Evolutionary conservation across 805 yeast species (phyloP).

Genomic region (Pichia membranifaciens): DNA sequence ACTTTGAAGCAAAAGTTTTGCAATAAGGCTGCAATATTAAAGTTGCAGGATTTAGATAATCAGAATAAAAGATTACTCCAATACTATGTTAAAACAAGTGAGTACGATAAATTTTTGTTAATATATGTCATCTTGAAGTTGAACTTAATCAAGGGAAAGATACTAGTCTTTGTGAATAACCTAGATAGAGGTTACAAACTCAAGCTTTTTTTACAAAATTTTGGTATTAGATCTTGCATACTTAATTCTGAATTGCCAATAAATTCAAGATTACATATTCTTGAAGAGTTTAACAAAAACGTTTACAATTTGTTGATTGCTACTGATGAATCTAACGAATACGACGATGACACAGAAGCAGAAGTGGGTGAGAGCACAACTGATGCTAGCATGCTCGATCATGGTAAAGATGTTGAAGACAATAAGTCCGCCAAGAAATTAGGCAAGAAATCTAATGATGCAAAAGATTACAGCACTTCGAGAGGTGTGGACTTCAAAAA

Average conservation of each 20-base stretch:
- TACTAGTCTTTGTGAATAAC: slow-evolving; percentile 84
- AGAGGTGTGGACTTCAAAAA: slow-evolving; percentile 96
- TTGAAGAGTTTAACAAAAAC: slow-evolving; percentile 89
- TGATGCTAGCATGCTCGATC: too few species aligned
- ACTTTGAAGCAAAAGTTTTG: slow-evolving; percentile 73
- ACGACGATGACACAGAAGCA: slow-evolving; percentile 32
- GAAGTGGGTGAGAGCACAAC: slow-evolving; percentile 31
- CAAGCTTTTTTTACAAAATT: slow-evolving; percentile 86
- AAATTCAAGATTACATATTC: slow-evolving; percentile 89
- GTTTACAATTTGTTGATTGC: slow-evolving; percentile 86
- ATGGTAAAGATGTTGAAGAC: slow-evolving; percentile 24
- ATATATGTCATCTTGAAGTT: slow-evolving; percentile 90
- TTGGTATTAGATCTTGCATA: slow-evolving; percentile 84
- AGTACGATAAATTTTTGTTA: slow-evolving; percentile 84
- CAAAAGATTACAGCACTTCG: slow-evolving; percentile 82
- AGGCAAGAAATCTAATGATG: slow-evolving; percentile 22
- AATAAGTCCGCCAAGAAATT: slow-evolving; percentile 18
- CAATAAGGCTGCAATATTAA: slow-evolving; percentile 74
- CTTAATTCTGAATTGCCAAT: slow-evolving; percentile 89
- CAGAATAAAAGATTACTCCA: slow-evolving; percentile 63
- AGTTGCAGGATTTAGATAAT: slow-evolving; percentile 59
- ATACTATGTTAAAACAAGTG: slow-evolving; percentile 79
- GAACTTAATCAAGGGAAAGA: slow-evolving; percentile 82
- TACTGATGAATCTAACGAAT: slow-evolving; percentile 79
- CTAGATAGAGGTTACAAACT: slow-evolving; percentile 93